Conservation (phyloP, 768 basidiomycete genomes). For the Mycena polygramma region DNA sequence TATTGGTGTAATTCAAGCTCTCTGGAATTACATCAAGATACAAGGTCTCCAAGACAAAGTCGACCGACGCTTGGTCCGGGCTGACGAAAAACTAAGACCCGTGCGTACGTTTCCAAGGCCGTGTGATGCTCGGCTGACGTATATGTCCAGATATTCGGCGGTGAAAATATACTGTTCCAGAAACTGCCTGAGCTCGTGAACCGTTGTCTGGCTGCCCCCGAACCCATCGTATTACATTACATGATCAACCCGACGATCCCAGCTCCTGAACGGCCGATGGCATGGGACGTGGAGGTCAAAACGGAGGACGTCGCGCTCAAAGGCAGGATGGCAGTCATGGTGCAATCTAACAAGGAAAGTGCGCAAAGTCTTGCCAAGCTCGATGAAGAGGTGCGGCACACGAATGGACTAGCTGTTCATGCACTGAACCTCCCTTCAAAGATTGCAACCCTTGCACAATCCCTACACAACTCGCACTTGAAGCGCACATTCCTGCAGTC, state of each 20-base stretch:
- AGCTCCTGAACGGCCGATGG: conserved; percentile 78
- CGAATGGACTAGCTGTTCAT: too few species aligned
- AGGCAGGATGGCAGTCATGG: conserved; percentile 78
- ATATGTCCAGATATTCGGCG: conserved; percentile 71
- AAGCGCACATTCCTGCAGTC: conserved; percentile 89
- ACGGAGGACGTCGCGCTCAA: conserved; percentile 85
- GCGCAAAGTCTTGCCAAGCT: conserved; percentile 74
- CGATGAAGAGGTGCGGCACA: conserved; percentile 86
- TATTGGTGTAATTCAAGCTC: conserved; percentile 80
- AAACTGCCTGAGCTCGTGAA: conserved; percentile 89
- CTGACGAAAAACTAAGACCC: conserved; percentile 75
- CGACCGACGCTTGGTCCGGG: conserved; percentile 76
- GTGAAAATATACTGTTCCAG: conserved; percentile 80
- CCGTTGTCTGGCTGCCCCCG: conserved; percentile 79
- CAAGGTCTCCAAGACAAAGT: conserved; percentile 87
- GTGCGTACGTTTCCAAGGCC: conserved; percentile 57
- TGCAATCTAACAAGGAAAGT: conserved; percentile 79
- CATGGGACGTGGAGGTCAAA: conserved; percentile 92
- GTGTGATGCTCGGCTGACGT: background rate
- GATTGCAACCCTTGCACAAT: conserved; percentile 89
- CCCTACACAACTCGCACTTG: conserved; percentile 87
- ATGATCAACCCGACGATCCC: conserved; percentile 71
- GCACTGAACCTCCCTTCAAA: conserved; percentile 43
- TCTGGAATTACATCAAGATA: conserved; percentile 95
- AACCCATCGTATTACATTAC: conserved; percentile 87